Evolutionary conservation across 108 stramenopile genomes (phyloP).

Genomic region (Stephanodiscus minutulus): DNA sequence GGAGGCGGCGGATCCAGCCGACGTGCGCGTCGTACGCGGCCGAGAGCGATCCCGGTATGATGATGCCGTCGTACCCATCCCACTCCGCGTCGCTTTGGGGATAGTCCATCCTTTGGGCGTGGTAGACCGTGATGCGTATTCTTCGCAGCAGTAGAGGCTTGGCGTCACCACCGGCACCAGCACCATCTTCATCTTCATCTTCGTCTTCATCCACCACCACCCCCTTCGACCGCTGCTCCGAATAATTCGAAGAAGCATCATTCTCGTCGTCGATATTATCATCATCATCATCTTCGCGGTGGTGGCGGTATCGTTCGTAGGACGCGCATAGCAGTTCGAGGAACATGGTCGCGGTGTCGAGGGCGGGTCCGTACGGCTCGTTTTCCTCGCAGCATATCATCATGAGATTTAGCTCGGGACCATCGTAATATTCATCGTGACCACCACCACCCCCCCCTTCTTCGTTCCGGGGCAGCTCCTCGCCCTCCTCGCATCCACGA

Average conservation of each 20-base stretch:
- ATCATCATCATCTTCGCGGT: no score
- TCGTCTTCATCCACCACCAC: no score
- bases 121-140: conserved; percentile 55
- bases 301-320: conserved; percentile 11
- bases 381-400: conserved; percentile 74
- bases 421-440: no score
- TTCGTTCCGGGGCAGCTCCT: not conserved
- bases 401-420: conserved; percentile 26
- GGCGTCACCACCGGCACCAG: no score
- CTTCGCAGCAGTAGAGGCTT: not conserved
- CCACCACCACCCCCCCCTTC: no score
- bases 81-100: conserved; percentile 52
- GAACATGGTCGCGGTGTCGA: conserved; percentile 71
- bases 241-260: not conserved
- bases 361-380: conserved; percentile 73
- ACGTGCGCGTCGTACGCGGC: conserved; percentile 64
- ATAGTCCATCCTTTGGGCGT: conserved; percentile 55
- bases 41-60: conserved; percentile 78
- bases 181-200: no score
- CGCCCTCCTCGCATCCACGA: not conserved
- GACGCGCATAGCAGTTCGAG: conserved; percentile 54
- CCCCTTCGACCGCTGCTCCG: no score
- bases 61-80: conserved; percentile 62
- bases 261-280: not conserved
- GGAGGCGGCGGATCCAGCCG: conserved; percentile 64